A percentile compares a stretch with the other conserved stretches of the same genome.
phyloP scores from a whole-genome alignment of 805 yeast species.

The Yarrowia deformans region DNA sequence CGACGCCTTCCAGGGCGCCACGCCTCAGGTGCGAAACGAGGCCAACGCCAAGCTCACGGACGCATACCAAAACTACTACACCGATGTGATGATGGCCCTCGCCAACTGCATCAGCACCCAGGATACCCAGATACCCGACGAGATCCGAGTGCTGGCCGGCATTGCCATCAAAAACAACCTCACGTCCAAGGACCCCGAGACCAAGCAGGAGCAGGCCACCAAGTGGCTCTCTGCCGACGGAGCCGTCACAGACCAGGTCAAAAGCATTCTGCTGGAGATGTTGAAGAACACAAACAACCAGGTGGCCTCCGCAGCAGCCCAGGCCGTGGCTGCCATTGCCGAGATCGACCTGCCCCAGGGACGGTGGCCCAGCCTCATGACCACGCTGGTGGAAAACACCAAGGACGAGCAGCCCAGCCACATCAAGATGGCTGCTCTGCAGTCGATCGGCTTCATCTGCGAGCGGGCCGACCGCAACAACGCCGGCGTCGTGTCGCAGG shows the following conservation, averaged over 20 bases:
- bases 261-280: slow-evolving; percentile 64
- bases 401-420: slow-evolving; percentile 75
- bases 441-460: slow-evolving; percentile 94
- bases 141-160: slow-evolving; percentile 92
- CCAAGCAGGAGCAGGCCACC: slow-evolving; percentile 64
- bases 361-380: slow-evolving; percentile 89
- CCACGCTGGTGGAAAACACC: slow-evolving; percentile 84
- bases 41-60: slow-evolving; percentile 80
- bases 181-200: slow-evolving; percentile 76
- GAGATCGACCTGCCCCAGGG: slow-evolving; percentile 87
- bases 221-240: slow-evolving; percentile 75
- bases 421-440: slow-evolving; percentile 84
- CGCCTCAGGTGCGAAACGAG: slow-evolving; percentile 59
- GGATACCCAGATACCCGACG: slow-evolving; percentile 59
- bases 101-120: slow-evolving; percentile 75
- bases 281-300: slow-evolving; percentile 71
- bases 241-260: slow-evolving; percentile 66
- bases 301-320: slow-evolving; percentile 90
- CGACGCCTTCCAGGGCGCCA: slow-evolving; percentile 71
- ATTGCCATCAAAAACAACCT: slow-evolving; percentile 86
- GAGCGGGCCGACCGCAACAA: slow-evolving; percentile 88
- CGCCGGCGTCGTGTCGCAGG: slow-evolving; percentile 78
- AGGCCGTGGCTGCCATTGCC: slow-evolving; percentile 96
- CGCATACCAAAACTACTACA: slow-evolving; percentile 78
- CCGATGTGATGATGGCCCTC: slow-evolving; percentile 70